These are phyloP conservation scores for Trichopus zeylanicus DNA, from an alignment of 116 monocot genomes.

Conservation along the genomic window DNA sequence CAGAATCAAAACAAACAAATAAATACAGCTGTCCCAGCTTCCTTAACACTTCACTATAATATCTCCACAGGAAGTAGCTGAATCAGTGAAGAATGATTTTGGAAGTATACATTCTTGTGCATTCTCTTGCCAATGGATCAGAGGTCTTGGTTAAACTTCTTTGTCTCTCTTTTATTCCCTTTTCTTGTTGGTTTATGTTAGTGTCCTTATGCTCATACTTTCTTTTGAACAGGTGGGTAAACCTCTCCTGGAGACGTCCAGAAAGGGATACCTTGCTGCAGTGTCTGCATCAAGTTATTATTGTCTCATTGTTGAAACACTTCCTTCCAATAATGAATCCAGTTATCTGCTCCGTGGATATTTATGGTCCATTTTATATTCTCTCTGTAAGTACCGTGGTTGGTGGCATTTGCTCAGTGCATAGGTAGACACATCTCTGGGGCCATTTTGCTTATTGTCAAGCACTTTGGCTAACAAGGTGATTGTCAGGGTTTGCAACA, in stretches of 20 bases:
- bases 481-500: too few species aligned
- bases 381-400: not conserved
- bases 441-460: too few species aligned
- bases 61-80: constrained; percentile 61
- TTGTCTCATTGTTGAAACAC: not conserved
- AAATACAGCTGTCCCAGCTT: too few species aligned
- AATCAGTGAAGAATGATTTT: constrained; percentile 72
- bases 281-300: not conserved
- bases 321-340: constrained; percentile 36
- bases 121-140: constrained; percentile 93
- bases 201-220: not conserved
- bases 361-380: not conserved
- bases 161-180: not conserved
- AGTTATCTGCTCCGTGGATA: constrained; percentile 24
- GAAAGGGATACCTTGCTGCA: not conserved
- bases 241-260: not conserved
- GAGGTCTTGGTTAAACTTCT: constrained; percentile 33
- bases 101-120: constrained; percentile 90
- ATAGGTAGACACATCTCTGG: too few species aligned
- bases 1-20: too few species aligned
- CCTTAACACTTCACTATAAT: not conserved
- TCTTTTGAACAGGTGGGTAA: not conserved
- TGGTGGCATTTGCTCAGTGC: not conserved
- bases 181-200: not conserved
- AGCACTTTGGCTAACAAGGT: too few species aligned